phyloP scores from a whole-genome alignment of 192 early-diverging fungal species.

The Coemansia furcata region DNA sequence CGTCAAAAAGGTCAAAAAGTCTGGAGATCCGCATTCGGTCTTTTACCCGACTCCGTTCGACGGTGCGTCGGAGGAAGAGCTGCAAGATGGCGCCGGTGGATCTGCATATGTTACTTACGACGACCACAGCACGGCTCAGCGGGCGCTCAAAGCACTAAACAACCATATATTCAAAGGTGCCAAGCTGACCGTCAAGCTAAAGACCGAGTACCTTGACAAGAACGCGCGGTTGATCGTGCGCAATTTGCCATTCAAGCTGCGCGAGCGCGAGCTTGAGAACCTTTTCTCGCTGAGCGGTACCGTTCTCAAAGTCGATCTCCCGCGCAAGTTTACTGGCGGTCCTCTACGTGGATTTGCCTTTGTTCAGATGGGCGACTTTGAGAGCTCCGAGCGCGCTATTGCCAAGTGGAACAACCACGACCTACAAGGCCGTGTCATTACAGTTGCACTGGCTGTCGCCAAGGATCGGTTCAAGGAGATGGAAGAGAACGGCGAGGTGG shows the following conservation, averaged over 20 bases:
- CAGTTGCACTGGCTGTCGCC: conserved; percentile 81
- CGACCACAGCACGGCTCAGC: conserved; percentile 35
- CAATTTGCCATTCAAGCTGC: conserved; percentile 76
- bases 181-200: conserved; percentile 54
- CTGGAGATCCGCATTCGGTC: conserved; percentile 58
- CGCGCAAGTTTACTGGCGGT: conserved; percentile 70
- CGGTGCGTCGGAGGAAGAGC: conserved; percentile 39
- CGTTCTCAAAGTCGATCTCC: conserved; percentile 69
- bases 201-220: conserved; percentile 55
- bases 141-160: conserved; percentile 63
- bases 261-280: conserved; percentile 63
- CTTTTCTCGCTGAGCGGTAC: conserved; percentile 68
- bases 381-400: conserved; percentile 70
- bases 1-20: conserved; percentile 64
- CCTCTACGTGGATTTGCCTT: conserved; percentile 88
- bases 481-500: conserved; percentile 58
- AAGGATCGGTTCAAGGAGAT: conserved; percentile 70
- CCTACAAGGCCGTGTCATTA: conserved; percentile 69
- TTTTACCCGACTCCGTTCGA: conserved; percentile 57
- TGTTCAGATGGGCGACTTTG: conserved; percentile 74
- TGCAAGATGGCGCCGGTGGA: conserved; percentile 42
- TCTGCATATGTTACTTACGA: conserved; percentile 45
- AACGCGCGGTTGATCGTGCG: conserved; percentile 81
- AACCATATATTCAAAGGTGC: conserved; percentile 75
- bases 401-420: conserved; percentile 69